Conservation (phyloP, 2,329 filamentous ascomycete genomes). For the Nigrospora oryzae region DNA sequence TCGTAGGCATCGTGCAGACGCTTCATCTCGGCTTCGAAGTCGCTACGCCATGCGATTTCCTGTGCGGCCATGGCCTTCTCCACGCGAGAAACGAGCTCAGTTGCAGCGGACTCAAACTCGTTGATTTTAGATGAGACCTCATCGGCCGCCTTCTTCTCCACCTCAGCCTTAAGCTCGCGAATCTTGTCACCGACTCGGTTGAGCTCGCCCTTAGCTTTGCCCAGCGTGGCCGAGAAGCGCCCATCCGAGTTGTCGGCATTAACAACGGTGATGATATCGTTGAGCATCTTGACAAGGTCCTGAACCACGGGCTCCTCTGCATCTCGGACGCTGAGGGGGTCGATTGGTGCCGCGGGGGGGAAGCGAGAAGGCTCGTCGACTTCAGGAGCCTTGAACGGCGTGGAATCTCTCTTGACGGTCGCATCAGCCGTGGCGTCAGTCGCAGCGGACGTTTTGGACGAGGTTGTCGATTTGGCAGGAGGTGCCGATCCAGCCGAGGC, state of each 20-base stretch:
- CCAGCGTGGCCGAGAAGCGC: constrained; percentile 70
- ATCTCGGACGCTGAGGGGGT: constrained; percentile 66
- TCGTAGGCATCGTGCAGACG: constrained; percentile 72
- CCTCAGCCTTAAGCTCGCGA: constrained; percentile 59
- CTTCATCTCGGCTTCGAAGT: constrained; percentile 81
- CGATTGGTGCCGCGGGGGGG: constrained; percentile 61
- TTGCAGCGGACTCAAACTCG: constrained; percentile 81
- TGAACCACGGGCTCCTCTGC: constrained; percentile 83
- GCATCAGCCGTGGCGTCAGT: constrained; percentile 4
- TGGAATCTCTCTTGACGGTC: constrained; percentile 12
- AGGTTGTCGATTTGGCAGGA: constrained; percentile 18
- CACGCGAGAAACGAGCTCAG: constrained; percentile 80
- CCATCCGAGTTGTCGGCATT: constrained; percentile 75
- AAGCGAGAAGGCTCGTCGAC: constrained; percentile 58
- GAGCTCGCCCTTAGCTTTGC: constrained; percentile 80
- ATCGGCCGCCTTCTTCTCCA: constrained; percentile 62
- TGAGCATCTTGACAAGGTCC: constrained; percentile 89
- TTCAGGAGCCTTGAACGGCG: constrained; percentile 45
- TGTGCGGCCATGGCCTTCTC: constrained; percentile 76
- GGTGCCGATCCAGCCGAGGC: constrained; percentile 8
- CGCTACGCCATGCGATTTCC: constrained; percentile 73
- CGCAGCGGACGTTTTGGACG: constrained; percentile 19
- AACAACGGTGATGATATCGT: constrained; percentile 89
- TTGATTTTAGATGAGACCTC: constrained; percentile 64
- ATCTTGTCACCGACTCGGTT: constrained; percentile 73